Conservation (phyloP, 768 basidiomycete species). For the Boletus patriciae region DNA sequence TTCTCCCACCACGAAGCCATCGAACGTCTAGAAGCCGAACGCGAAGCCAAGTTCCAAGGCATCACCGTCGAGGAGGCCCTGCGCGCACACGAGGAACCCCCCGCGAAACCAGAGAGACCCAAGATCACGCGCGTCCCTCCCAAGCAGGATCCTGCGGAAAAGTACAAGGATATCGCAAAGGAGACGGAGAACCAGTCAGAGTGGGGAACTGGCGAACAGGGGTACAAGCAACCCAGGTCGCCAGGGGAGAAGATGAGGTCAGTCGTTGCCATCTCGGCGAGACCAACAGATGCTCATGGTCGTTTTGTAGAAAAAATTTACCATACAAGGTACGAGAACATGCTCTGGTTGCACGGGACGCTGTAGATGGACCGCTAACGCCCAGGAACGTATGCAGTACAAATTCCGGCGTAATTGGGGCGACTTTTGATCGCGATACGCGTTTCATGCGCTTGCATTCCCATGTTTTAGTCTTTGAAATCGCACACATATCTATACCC, state of each 20-base stretch:
- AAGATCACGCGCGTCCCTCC: slow-evolving; percentile 57
- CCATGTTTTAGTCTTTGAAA: slow-evolving; percentile 11
- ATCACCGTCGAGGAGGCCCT: slow-evolving; percentile 73
- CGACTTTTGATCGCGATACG: slow-evolving; percentile 57
- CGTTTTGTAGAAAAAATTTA: slow-evolving; percentile 59
- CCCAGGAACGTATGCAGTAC: slow-evolving; percentile 70
- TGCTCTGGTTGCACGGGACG: slow-evolving; percentile 8
- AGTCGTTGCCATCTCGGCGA: slow-evolving; percentile 13
- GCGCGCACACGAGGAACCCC: slow-evolving; percentile 47
- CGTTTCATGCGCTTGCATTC: slow-evolving; percentile 2
- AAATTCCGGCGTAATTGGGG: slow-evolving; percentile 89
- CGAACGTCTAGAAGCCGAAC: slow-evolving; percentile 78
- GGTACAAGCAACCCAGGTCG: slow-evolving; percentile 72
- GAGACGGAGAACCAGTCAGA: slow-evolving; percentile 57
- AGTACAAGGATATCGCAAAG: slow-evolving; percentile 55
- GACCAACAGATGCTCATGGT: slow-evolving; percentile 1
- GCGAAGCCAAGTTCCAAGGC: slow-evolving; percentile 83
- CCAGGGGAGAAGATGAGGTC: slow-evolving; percentile 75
- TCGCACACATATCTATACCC: slow-evolving; percentile 30
- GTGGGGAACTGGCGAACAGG: slow-evolving; percentile 70
- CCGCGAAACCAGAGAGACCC: slow-evolving; percentile 35
- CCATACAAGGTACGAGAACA: slow-evolving; percentile 76
- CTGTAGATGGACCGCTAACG: slow-evolving; percentile 43
- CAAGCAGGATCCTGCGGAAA: slow-evolving; percentile 65
- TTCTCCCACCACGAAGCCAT: slow-evolving; percentile 87